Conservation (phyloP, 495 filamentous ascomycete species). For the Neurospora sublineolata region DNA sequence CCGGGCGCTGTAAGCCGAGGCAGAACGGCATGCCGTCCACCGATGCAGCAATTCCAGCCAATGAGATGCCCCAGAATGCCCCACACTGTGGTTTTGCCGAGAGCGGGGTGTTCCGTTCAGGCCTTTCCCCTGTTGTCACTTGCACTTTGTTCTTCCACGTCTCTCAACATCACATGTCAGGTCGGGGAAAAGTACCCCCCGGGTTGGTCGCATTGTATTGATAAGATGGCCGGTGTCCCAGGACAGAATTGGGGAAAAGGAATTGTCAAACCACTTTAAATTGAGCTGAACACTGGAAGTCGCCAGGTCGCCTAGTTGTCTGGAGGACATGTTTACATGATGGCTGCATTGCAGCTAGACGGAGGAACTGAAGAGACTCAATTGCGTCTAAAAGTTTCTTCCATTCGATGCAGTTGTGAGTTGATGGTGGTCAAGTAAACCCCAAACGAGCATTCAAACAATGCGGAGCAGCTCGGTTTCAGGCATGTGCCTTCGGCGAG, state of each 20-base stretch:
- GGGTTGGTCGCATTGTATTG: neutral
- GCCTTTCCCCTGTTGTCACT: neutral
- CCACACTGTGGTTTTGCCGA: slow-evolving; percentile 12
- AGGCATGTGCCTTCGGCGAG: neutral
- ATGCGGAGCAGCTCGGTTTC: neutral
- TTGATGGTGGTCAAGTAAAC: neutral
- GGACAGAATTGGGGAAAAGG: neutral
- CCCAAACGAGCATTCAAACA: neutral
- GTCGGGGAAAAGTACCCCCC: neutral
- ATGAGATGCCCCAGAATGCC: neutral
- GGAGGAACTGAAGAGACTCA: neutral
- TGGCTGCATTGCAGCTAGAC: neutral
- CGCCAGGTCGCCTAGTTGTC: neutral
- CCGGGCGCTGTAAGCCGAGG: slow-evolving; percentile 15
- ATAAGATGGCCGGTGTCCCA: neutral
- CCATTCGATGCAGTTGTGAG: neutral
- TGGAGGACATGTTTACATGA: neutral
- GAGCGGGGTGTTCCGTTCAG: slow-evolving; percentile 8
- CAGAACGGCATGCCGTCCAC: slow-evolving; percentile 4
- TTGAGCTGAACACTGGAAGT: neutral
- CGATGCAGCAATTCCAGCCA: neutral
- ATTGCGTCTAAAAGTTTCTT: neutral
- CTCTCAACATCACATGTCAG: neutral
- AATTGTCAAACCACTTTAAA: neutral
- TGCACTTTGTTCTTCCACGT: neutral